Base-by-base conservation (phyloP, 2,329 filamentous ascomycete species). In the Colletotrichum simmondsii region DNA sequence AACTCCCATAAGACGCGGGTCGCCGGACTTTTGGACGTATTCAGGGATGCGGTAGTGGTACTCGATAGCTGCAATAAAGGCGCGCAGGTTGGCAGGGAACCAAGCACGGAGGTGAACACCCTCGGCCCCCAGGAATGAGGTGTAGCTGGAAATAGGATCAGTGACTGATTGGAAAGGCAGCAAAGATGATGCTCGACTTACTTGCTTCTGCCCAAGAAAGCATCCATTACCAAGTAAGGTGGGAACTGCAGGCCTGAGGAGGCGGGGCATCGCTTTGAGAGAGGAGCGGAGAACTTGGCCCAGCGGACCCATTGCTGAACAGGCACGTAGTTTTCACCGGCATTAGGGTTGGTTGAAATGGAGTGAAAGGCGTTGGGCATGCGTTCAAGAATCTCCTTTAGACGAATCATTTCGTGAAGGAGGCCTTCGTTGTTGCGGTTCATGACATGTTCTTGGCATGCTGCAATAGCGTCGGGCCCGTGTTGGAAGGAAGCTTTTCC, bases 361-460 rank as follows among this genome's bases (percentile, higher is more conserved):
- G 86, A 84, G 74, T 89, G 87, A 64, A 89, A 89, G 7, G 87
- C 87, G 60, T 86, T 86, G 5, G 87, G 85, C 82, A 89, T 87
- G 58, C 85, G 82, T 68, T 89, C 87, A 3, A 89, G 81, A 1
- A 89, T 87, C 66, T 88, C 86, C 68, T 89, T 88, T 0, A 89
- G 79, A 1, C 84, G 81, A 57, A 89, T 82, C 81, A 89, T 83
- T 62, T 88, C 86, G 6, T 82, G 83, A 4, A 89, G 80, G 0
- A 89, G 83, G 1, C 83, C 84, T 70, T 89, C 86, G 24, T 84
- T 77, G 54, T 89, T 85, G 46, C 81, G 80, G 71, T 85, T 87
- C 87, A 89, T 88, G 37, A 88, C 87, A 54, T 86, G 82, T 69
- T 89, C 87, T 76, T 89, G 87, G 46, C 86, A 88, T 4, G 84